Base-by-base conservation (phyloP, 306 rosid species). In the Pyrus bretschneideri region DNA sequence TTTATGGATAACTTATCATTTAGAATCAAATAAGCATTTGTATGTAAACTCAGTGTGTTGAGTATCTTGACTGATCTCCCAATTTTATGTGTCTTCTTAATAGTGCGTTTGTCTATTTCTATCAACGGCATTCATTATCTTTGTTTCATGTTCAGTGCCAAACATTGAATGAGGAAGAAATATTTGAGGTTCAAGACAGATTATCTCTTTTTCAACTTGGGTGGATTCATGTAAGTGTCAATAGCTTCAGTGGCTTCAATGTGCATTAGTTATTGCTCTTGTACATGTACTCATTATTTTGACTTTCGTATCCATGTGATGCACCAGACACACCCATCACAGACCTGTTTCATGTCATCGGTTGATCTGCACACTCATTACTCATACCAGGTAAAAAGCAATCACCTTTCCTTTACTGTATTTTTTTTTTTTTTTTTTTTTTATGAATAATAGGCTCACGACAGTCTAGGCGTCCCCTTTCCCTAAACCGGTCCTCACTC, bases 361-460 rank as follows among this genome's bases (percentile, higher is more conserved):
- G 99, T 96, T 78, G 99, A 96, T 88, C 86, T 96, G 66, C 99
- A 96, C 81, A 96, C 99, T 4, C 99, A 96, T 88, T 96, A 96
- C 88, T 88, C 99, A 35, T 96, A 96, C 86, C 99, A 96, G 99
- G 99, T 96, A 88, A 76, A 42, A 63, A 51, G 75, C 80, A 23
- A 54, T 64, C 58, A 40, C 65, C 66, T 5, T 79, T 71, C 46
- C 62, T 61, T 58, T 65, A 70, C 19, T 57, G 61, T 60, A 61
- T 25, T 72, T 31, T 17, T 31, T 44, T 31, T 17, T 45, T 44
- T 25, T 72, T 31, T 17, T 31, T 44, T 31, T 17, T 45, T 44
- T 1, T 27, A 2, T 29, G 40, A 33, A 35, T 19, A 4, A 7
- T 11, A 66, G 46, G 27, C 17, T 66, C 15, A 18, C 14, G 3